Conservation (phyloP, 2,329 filamentous ascomycete species). For the Xylaria sp. region DNA sequence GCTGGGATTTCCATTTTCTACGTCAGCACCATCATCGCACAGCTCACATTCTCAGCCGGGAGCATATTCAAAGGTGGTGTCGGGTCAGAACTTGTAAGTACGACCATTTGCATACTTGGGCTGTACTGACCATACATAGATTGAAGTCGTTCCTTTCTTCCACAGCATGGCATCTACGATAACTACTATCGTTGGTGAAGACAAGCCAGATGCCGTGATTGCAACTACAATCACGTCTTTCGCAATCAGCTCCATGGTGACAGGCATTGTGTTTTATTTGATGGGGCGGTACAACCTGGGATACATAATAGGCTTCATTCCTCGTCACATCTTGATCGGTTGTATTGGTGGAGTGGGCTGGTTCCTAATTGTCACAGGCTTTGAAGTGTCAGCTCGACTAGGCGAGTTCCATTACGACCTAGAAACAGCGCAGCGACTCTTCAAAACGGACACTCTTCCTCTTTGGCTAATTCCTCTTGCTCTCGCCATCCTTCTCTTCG, state of each 20-base stretch:
- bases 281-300: slow-evolving; percentile 90
- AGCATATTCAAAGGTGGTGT: slow-evolving; percentile 92
- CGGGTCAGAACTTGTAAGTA: slow-evolving; percentile 85
- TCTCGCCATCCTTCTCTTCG: slow-evolving; percentile 79
- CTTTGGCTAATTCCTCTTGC: slow-evolving; percentile 85
- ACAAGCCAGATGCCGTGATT: slow-evolving; percentile 85
- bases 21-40: slow-evolving; percentile 94
- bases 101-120: slow-evolving; percentile 15
- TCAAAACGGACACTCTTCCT: slow-evolving; percentile 76
- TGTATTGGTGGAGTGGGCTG: slow-evolving; percentile 98
- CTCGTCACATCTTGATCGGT: slow-evolving; percentile 93
- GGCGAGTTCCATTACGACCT: slow-evolving; percentile 86
- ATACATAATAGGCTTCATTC: slow-evolving; percentile 95
- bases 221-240: slow-evolving; percentile 95
- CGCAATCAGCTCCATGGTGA: slow-evolving; percentile 88
- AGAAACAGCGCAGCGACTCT: slow-evolving; percentile 78
- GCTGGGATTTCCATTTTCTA: slow-evolving; percentile 99
- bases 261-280: slow-evolving; percentile 88
- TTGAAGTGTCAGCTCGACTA: slow-evolving; percentile 91
- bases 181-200: slow-evolving; percentile 77
- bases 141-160: slow-evolving; percentile 98
- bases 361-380: slow-evolving; percentile 89
- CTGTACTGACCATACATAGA: slow-evolving; percentile 59
- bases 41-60: slow-evolving; percentile 86
- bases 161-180: slow-evolving; percentile 98